These are phyloP conservation scores for Casuarina glauca DNA, from an alignment of 306 rosid genomes.

Conservation along the genomic window DNA sequence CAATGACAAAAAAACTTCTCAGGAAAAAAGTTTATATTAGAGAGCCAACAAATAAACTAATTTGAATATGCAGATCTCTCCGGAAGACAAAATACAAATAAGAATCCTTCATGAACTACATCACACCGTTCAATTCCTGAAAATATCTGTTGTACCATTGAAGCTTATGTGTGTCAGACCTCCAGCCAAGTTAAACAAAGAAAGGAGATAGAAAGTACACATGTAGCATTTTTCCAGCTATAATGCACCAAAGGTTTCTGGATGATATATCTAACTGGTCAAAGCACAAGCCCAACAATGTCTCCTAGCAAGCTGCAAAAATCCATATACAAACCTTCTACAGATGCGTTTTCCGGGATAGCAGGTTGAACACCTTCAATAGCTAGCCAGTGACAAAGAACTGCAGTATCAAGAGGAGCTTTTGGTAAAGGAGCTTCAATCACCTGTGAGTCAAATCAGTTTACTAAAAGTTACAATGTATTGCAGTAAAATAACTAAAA, in stretches of 20 bases:
- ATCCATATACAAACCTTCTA: conserved; percentile 53
- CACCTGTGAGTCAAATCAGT: conserved; percentile 45
- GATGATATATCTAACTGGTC: not conserved
- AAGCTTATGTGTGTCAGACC: not conserved
- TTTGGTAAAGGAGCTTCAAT: conserved; percentile 77
- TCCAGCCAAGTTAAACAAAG: not conserved
- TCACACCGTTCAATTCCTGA: not conserved
- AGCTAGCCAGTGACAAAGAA: conserved; percentile 81
- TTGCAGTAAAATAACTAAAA: conserved; percentile 16
- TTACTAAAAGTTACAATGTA: conserved; percentile 8
- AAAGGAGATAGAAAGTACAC: not conserved
- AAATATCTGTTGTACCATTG: not conserved
- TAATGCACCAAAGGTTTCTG: not conserved
- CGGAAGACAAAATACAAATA: not conserved
- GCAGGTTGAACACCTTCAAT: conserved; percentile 96
- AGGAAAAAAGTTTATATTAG: not conserved
- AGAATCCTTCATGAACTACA: not conserved
- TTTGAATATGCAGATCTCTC: not conserved
- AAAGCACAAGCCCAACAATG: not conserved
- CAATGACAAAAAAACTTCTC: conserved; percentile 11
- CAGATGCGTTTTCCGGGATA: conserved; percentile 71
- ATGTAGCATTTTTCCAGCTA: not conserved
- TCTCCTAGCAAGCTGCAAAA: not conserved
- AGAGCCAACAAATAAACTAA: not conserved
- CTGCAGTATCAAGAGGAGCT: conserved; percentile 69